A percentile compares a stretch with the other conserved stretches of the same genome.
phyloP scores from a whole-genome alignment of 2,329 filamentous ascomycete species.

The Coleophoma cylindrospora region DNA sequence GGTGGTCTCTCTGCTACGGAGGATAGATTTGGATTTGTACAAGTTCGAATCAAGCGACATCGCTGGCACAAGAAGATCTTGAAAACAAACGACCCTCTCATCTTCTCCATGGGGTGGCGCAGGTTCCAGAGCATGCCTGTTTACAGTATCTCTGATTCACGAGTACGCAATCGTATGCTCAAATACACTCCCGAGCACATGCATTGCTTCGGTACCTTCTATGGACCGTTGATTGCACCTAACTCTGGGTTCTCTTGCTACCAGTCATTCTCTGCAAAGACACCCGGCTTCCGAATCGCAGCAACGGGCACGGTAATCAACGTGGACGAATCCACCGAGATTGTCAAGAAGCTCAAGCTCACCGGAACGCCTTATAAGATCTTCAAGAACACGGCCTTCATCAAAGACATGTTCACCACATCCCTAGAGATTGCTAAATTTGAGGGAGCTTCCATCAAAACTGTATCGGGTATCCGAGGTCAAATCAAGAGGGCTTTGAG shows the following conservation, averaged over 20 bases:
- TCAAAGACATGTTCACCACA: slow-evolving; percentile 96
- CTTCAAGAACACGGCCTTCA: slow-evolving; percentile 98
- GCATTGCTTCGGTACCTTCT: slow-evolving; percentile 97
- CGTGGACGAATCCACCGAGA: slow-evolving; percentile 93
- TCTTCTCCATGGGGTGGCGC: slow-evolving; percentile 95
- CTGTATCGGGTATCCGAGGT: slow-evolving; percentile 89
- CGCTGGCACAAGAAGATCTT: slow-evolving; percentile 99
- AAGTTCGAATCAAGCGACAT: slow-evolving; percentile 94
- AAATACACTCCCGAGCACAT: slow-evolving; percentile 99
- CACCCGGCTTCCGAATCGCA: slow-evolving; percentile 87
- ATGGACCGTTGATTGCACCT: slow-evolving; percentile 88
- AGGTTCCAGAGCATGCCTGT: slow-evolving; percentile 89
- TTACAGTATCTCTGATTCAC: slow-evolving; percentile 91
- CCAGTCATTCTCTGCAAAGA: slow-evolving; percentile 79
- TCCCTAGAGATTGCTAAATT: slow-evolving; percentile 96
- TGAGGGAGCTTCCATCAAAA: slow-evolving; percentile 91
- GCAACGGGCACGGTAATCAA: slow-evolving; percentile 90
- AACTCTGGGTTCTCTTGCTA: slow-evolving; percentile 96
- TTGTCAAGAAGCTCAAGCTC: slow-evolving; percentile 98
- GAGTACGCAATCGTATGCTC: slow-evolving; percentile 92
- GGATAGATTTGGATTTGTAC: slow-evolving; percentile 91
- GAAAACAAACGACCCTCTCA: slow-evolving; percentile 95
- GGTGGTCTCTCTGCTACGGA: slow-evolving; percentile 92
- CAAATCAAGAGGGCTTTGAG: slow-evolving; percentile 95
- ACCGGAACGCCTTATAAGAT: slow-evolving; percentile 94